These are phyloP conservation scores for Climacium dendroides DNA, from an alignment of 225 moss, liverwort and hornwort genomes.

Conservation along the genomic window DNA sequence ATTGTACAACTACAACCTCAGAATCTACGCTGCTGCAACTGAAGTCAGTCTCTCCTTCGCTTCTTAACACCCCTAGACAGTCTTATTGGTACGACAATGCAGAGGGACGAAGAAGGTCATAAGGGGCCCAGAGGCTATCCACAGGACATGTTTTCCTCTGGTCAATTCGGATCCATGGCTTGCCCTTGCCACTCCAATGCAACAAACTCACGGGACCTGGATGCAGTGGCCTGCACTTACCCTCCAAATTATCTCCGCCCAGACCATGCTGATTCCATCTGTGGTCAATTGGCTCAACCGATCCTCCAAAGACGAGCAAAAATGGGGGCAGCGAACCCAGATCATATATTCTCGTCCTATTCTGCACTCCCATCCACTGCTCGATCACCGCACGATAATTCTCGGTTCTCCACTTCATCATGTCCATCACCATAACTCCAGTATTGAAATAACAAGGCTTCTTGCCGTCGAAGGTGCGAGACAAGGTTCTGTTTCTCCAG, in stretches of 20 bases:
- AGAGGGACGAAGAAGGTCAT: conserved; percentile 47
- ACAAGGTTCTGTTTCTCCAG: conserved; percentile 45
- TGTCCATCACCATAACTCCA: conserved; percentile 94
- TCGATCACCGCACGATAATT: conserved; percentile 63
- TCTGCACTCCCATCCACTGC: conserved; percentile 79
- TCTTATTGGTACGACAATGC: conserved; percentile 25
- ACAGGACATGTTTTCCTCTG: conserved; percentile 32
- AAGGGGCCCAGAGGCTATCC: conserved; percentile 46
- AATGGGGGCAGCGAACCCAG: conserved; percentile 83
- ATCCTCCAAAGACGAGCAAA: conserved; percentile 68
- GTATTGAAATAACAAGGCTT: conserved; percentile 88
- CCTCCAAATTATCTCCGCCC: conserved; percentile 77
- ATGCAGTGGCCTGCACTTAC: conserved; percentile 67
- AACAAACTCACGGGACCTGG: conserved; percentile 85
- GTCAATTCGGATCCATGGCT: conserved; percentile 47
- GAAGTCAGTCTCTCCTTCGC: conserved; percentile 17
- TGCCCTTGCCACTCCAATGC: conserved; percentile 96
- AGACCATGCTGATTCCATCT: conserved; percentile 91
- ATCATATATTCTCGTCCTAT: conserved; percentile 70
- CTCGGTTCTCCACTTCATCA: conserved; percentile 61
- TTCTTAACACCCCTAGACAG: conserved; percentile 4
- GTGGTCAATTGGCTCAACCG: conserved; percentile 76
- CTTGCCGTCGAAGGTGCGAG: conserved; percentile 47
- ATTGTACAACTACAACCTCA: conserved; percentile 27
- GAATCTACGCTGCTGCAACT: neutral